These are phyloP conservation scores for Dichomitus squalens DNA, from an alignment of 1,284 basidiomycete species.

Conservation along the genomic window DNA sequence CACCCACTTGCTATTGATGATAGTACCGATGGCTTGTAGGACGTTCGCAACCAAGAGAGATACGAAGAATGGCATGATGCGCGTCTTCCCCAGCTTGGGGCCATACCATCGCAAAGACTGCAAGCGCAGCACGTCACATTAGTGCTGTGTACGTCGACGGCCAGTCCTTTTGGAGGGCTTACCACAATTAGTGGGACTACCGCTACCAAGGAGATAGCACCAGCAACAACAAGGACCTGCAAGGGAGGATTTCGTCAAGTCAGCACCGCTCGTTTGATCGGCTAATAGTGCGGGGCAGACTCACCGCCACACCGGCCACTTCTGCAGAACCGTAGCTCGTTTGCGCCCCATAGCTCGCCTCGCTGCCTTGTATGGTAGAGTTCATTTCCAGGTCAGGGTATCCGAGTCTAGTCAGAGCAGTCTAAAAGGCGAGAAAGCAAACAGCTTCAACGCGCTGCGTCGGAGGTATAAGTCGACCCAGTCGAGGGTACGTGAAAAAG, in stretches of 20 bases:
- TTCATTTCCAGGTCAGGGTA: background rate
- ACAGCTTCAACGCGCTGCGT: conserved; percentile 13
- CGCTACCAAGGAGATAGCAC: conserved; percentile 28
- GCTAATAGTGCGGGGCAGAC: background rate
- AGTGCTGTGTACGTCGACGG: no score
- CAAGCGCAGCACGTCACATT: no score
- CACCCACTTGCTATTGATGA: conserved; percentile 45
- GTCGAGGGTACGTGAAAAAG: conserved; percentile 3
- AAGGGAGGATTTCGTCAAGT: background rate
- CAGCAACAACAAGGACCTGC: conserved; percentile 31
- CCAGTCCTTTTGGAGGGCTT: no score
- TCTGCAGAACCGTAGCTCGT: conserved; percentile 19
- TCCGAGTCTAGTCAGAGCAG: background rate
- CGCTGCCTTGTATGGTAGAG: background rate
- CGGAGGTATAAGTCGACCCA: conserved; percentile 1
- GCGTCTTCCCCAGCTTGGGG: conserved; percentile 29
- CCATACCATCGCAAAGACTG: conserved; percentile 26
- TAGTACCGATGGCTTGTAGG: conserved; percentile 43
- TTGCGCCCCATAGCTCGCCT: background rate
- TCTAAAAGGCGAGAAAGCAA: background rate
- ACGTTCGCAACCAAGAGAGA: conserved; percentile 46
- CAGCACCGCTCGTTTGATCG: background rate
- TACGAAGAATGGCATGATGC: conserved; percentile 37
- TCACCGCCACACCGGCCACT: conserved; percentile 23
- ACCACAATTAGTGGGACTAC: conserved; percentile 28